Evolutionary conservation across 306 rosid species (phyloP).

Genomic region (Prunus davidiana): DNA sequence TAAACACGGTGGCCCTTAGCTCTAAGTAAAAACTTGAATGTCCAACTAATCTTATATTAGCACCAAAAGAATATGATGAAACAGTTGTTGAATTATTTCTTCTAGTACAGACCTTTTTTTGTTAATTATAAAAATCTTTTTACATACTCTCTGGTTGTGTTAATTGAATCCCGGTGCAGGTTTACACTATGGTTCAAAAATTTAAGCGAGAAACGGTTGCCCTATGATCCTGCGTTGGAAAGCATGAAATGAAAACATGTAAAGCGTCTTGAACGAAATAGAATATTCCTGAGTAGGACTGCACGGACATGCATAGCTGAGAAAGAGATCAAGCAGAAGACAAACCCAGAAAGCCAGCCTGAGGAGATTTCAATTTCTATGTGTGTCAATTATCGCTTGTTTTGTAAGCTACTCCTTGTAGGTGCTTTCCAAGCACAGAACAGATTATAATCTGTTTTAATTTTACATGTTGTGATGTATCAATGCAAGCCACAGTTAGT

Average conservation of each 20-base stretch:
- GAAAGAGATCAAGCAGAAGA: too few relatives aligned
- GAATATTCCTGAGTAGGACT: background rate
- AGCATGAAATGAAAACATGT: background rate
- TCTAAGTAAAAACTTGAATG: background rate
- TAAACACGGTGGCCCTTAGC: background rate
- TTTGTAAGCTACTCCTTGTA: too few relatives aligned
- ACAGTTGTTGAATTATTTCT: background rate
- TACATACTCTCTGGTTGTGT: background rate
- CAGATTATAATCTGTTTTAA: too few relatives aligned
- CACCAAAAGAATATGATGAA: background rate
- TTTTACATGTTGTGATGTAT: too few relatives aligned
- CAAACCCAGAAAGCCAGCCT: too few relatives aligned
- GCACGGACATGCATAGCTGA: too few relatives aligned
- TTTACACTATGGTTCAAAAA: slow-evolving; percentile 64
- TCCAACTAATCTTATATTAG: background rate
- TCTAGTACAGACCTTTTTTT: background rate
- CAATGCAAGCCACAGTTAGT: too few relatives aligned
- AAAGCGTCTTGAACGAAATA: background rate
- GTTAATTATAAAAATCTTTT: background rate
- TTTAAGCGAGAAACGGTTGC: slow-evolving; percentile 49
- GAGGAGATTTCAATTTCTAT: too few relatives aligned
- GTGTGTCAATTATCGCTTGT: too few relatives aligned
- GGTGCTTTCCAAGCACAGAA: too few relatives aligned
- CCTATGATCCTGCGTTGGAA: slow-evolving; percentile 13
- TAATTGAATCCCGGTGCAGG: slow-evolving; percentile 43